Conservation (phyloP, 2,329 filamentous ascomycete species). For the Neocucurbitaria cava region DNA sequence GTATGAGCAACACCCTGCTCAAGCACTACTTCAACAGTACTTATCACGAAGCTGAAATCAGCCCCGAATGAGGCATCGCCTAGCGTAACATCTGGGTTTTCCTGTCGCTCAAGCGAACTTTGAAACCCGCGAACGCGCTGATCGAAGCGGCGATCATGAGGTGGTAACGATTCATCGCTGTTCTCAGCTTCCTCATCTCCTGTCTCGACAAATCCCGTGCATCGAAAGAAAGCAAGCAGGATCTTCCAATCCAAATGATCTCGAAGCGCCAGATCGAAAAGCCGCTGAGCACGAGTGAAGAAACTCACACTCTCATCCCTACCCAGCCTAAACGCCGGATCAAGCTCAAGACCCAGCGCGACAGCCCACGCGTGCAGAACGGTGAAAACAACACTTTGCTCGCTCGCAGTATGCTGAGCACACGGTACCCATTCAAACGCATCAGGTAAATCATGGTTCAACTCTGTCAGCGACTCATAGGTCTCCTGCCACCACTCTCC, state of each 20-base stretch:
- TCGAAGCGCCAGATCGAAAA: conserved; percentile 9
- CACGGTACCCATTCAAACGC: conserved; percentile 6
- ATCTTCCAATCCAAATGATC: conserved; percentile 16
- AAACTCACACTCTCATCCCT: background rate
- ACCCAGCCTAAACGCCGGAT: conserved; percentile 7
- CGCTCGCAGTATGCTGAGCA: background rate
- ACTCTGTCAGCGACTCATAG: background rate
- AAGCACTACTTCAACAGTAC: background rate
- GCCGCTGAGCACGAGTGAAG: conserved; percentile 5
- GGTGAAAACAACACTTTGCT: conserved; percentile 3
- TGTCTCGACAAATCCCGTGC: conserved; percentile 7
- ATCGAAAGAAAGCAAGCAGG: conserved; percentile 15
- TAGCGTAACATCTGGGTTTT: background rate
- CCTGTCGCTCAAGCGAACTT: background rate
- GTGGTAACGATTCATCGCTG: background rate
- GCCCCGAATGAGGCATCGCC: background rate
- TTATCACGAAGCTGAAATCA: background rate
- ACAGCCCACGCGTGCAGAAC: conserved; percentile 28
- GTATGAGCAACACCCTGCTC: background rate
- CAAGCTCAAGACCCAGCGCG: conserved; percentile 19
- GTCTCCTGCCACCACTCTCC: background rate
- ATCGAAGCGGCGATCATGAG: conserved; percentile 8
- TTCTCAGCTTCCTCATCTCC: background rate
- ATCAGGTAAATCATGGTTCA: background rate
- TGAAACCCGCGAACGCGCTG: conserved; percentile 1